Conservation (phyloP, 257 asterid species). For the Rubia yunnanensis region DNA sequence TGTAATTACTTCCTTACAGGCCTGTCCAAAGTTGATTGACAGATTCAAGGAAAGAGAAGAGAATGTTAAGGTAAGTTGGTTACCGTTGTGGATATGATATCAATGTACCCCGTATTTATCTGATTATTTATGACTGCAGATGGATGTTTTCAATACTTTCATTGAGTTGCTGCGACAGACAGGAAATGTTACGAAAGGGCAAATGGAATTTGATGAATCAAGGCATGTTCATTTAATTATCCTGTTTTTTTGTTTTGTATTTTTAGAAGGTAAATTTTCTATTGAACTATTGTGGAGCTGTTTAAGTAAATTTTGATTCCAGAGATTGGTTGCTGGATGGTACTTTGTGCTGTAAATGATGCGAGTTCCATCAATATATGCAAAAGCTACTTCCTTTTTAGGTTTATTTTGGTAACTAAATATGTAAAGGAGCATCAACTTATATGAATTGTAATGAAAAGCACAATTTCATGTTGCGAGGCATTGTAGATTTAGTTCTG, state of each 20-base stretch:
- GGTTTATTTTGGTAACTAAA: not conserved
- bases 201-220: slow-evolving; percentile 64
- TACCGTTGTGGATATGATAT: not conserved
- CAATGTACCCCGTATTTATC: slow-evolving; percentile 13
- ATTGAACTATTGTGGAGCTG: not conserved
- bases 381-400: not conserved
- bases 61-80: slow-evolving; percentile 75
- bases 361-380: not conserved
- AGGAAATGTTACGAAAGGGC: slow-evolving; percentile 89
- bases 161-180: slow-evolving; percentile 92
- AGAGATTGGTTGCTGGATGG: not conserved
- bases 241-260: not conserved
- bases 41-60: slow-evolving; percentile 98
- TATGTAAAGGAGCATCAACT: not conserved
- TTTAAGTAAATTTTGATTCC: not conserved
- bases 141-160: slow-evolving; percentile 93
- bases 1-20: slow-evolving; percentile 36
- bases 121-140: slow-evolving; percentile 44
- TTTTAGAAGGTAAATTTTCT: not conserved
- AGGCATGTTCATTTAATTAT: slow-evolving; percentile 48
- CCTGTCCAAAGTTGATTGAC: slow-evolving; percentile 96
- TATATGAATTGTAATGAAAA: not conserved
- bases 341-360: slow-evolving; percentile 2
- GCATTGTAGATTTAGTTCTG: not conserved
- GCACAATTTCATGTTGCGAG: not conserved